Evolutionary conservation across 2,329 filamentous ascomycete genomes (phyloP), one percentile per base, ranked within the genome.

Genomic region (Penicillium sp.): DNA sequence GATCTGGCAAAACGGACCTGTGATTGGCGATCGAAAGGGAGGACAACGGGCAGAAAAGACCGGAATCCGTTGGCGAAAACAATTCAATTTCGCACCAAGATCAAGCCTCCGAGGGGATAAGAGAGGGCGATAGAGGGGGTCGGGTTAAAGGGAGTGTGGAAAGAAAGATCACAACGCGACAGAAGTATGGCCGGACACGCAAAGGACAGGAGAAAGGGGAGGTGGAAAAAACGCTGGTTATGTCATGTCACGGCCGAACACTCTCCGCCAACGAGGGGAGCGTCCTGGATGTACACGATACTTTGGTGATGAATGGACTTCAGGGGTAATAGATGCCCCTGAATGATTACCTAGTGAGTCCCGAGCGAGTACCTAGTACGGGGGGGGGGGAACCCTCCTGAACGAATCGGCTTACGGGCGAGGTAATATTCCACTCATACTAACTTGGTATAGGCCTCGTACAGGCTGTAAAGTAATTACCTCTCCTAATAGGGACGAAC

Each of bases 1-100:
- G 62, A 70, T 66, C 66, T 72, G 68, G 68, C 66, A 68, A 67
- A 66, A 67, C 64, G 62, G 65, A 58, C 69, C 67, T 67, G 65
- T 65, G 63, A 68, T 64, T 67, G 63, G 58, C 55, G 66, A 63
- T 60, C 22, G 49, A 35, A 63, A 58, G 49, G 61, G 60, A 61
- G 52, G 57, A 38, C 28, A 25, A 35, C n/a, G 35, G 45, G 22
- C 38, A 40, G 52, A 57, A 42, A 40, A 37, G 38, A 33, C 28
- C 26, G 40, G n/a, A 13, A n/a, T 28, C 40, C 26, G 48, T 22
- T 22, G 40, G 33, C 16, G 53, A 48, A 48, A 40, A 45, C 40
- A 28, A 30, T 48, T 54, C 14, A n/a, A 54, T 6, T 19, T 30
- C 14, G 51, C 25, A 38, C 35, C 35, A 11, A 53, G 35, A 54